These are phyloP conservation scores for Patellaria atrata DNA, from an alignment of 495 filamentous ascomycete genomes.

Conservation along the genomic window DNA sequence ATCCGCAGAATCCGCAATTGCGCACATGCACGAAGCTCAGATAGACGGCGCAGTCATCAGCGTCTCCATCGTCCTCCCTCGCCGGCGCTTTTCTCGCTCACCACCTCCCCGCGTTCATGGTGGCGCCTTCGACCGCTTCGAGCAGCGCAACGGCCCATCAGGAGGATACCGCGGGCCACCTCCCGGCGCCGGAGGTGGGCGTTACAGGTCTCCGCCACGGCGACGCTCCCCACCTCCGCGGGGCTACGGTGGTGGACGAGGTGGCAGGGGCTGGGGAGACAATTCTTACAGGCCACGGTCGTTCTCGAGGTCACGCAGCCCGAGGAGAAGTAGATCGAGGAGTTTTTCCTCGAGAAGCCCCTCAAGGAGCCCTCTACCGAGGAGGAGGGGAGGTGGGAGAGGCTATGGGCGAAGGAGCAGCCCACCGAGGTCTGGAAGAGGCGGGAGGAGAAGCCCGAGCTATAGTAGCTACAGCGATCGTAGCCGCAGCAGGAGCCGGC, in stretches of 20 bases:
- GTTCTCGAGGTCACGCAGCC: conserved; percentile 32
- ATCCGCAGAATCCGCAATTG: conserved; percentile 78
- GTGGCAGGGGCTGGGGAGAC: conserved; percentile 3
- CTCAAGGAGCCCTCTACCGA: conserved; percentile 36
- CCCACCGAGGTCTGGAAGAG: conserved; percentile 27
- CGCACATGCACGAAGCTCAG: conserved; percentile 96
- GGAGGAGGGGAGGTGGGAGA: conserved; percentile 26
- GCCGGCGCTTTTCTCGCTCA: conserved; percentile 37
- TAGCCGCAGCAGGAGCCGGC: conserved; percentile 23
- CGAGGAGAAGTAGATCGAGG: conserved; percentile 24
- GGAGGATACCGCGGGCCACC: conserved; percentile 21
- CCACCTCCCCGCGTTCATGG: conserved; percentile 17
- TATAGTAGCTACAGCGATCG: conserved; percentile 38
- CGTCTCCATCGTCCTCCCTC: conserved; percentile 87
- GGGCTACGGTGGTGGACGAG: conserved; percentile 23
- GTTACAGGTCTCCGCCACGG: conserved; percentile 24
- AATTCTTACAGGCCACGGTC: conserved; percentile 26
- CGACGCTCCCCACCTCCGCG: conserved; percentile 24
- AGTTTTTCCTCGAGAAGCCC: conserved; percentile 36
- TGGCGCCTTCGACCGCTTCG: conserved; percentile 6
- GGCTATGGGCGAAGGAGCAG: conserved; percentile 21
- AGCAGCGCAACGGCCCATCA: conserved; percentile 22
- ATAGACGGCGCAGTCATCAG: conserved; percentile 77
- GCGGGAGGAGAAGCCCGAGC: conserved; percentile 40
- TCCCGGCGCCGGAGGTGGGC: conserved; percentile 24